phyloP scores from a whole-genome alignment of 192 early-diverging fungal genomes.

The Chytriomyces confervae region DNA sequence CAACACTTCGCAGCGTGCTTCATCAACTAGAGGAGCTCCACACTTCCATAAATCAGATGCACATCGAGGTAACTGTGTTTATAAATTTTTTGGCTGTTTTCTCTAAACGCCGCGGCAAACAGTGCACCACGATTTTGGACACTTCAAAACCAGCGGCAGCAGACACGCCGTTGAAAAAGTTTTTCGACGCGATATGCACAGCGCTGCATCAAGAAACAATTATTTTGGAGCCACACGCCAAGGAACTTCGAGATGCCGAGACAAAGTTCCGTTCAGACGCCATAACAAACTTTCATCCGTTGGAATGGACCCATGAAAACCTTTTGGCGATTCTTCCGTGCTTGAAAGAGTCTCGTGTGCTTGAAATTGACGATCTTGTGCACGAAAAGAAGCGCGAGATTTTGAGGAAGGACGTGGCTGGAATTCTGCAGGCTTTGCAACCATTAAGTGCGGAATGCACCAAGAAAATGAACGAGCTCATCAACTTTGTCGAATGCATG shows the following conservation, averaged over 20 bases:
- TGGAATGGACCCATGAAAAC: conserved; percentile 19
- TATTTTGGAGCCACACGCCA: neutral
- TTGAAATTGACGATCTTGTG: conserved; percentile 13
- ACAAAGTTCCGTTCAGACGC: neutral
- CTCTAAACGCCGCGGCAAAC: neutral
- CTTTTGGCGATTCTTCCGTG: neutral
- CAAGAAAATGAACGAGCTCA: neutral
- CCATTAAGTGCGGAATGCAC: neutral
- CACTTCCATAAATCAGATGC: neutral
- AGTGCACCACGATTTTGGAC: neutral
- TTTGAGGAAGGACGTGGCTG: neutral
- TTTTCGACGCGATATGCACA: conserved; percentile 10
- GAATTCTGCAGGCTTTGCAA: neutral
- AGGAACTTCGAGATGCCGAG: neutral
- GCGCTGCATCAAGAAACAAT: neutral
- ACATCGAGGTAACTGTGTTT: conserved; percentile 2
- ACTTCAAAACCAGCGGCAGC: neutral
- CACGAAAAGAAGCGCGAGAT: conserved; percentile 12
- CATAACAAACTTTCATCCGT: conserved; percentile 10
- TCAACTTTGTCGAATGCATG: conserved; percentile 18
- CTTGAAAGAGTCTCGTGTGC: neutral
- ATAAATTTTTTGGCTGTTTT: neutral
- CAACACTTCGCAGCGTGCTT: neutral
- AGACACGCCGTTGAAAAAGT: neutral
- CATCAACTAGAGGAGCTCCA: conserved; percentile 1